Evolutionary conservation across 495 filamentous ascomycete genomes (phyloP), one percentile per base, ranked within the genome.

Genomic region (Jackrogersella minutella): DNA sequence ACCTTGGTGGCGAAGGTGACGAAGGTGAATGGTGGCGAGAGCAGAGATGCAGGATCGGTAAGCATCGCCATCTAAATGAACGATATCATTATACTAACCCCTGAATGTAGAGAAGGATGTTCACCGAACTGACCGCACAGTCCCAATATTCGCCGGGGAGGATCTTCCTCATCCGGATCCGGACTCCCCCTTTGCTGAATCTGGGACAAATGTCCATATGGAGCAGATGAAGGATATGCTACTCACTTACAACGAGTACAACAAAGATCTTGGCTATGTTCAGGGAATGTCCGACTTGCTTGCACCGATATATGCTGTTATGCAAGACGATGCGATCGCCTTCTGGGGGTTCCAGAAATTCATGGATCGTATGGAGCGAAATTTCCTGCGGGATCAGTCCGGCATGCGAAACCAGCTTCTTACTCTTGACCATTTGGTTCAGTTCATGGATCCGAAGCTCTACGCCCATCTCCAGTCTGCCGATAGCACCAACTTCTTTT

Each of bases 191-290:
- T 99, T 97, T 72, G 91, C 93, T 17, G 88, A 90, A 46, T 84
- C 85, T 11, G 95, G 95, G 52, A 99, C 95, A 22, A 99, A 99
- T 67, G 94, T 97, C 30, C 95, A 99, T 76, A 84, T 99, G 62
- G 95, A 99, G 72, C 95, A 99, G 75, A 89, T 98, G 86, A 99
- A 99, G 77, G 95, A 99, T 70, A 97, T 99, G 93, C 89, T 99
- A 3, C 80, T 99, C 10, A 98, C 95, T 0, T 99, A 99, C 74
- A 97, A 98, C 73, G 96, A 99, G 73, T 95, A 93, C 73, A 98
- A 97, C 80, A 89, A 85, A 28, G 90, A 93, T 40, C 81, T 98
- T 1, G 95, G 95, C 26, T 99, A 99, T 70, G 95, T 99, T 2
- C 95, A 99, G 81, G 95, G 95, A 49, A 99, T 99, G 95, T 96